A percentile compares a stretch with the other conserved stretches of the same genome.
phyloP scores from a whole-genome alignment of 352 stramenopile species.

The Sclerospora graminicola region DNA sequence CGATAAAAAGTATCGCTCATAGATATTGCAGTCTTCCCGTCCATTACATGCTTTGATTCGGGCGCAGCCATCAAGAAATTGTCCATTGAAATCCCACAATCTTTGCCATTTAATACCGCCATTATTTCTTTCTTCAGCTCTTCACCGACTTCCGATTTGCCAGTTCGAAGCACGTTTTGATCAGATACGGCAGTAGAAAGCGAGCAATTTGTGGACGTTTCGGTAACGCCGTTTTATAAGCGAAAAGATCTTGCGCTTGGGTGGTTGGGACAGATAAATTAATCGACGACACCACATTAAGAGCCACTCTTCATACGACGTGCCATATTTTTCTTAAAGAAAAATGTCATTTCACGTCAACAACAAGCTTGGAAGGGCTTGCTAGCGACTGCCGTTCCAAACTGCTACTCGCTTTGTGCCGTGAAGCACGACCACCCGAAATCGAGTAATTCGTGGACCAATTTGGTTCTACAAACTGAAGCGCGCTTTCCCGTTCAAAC shows the following conservation, averaged over 20 bases:
- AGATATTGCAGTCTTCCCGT: constrained; percentile 10
- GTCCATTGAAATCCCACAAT: constrained; percentile 45
- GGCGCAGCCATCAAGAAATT: constrained; percentile 28
- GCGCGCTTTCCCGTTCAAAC: constrained; percentile 70
- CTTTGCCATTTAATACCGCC: constrained; percentile 67
- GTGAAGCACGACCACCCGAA: constrained; percentile 13
- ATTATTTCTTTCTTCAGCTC: constrained; percentile 78
- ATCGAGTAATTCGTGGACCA: constrained; percentile 82
- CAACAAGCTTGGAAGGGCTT: constrained; percentile 11
- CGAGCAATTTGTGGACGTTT: constrained; percentile 66
- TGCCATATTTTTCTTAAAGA: constrained; percentile 72
- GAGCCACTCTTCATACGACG: constrained; percentile 79
- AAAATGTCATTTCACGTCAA: constrained; percentile 29
- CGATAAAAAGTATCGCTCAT: constrained; percentile 61
- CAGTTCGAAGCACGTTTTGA: constrained; percentile 77
- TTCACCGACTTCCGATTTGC: constrained; percentile 42
- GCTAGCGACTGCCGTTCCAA: constrained; percentile 8
- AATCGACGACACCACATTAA: constrained; percentile 63
- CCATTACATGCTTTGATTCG: constrained; percentile 17
- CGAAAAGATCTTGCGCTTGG: constrained; percentile 78
- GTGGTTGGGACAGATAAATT: constrained; percentile 68
- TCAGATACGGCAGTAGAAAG: constrained; percentile 79
- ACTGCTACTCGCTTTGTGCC: constrained; percentile 2
- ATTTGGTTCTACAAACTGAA: constrained; percentile 85
- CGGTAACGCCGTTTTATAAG: constrained; percentile 42